Base-by-base conservation (phyloP, 2,329 filamentous ascomycete species). In the Berkeleyomyces basicola region DNA sequence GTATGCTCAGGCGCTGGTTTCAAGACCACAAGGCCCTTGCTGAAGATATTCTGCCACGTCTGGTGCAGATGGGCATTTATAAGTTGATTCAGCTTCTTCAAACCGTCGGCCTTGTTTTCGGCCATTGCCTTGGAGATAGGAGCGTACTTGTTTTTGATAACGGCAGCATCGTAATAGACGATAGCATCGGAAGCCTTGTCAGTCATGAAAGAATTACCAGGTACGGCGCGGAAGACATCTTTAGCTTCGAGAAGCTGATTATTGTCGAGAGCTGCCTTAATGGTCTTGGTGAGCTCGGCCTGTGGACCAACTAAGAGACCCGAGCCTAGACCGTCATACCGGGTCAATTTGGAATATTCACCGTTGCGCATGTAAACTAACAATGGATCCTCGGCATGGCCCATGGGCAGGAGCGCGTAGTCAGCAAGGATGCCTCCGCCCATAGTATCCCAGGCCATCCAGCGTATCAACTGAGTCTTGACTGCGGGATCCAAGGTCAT, bases 371-470 rank as follows among this genome's bases (percentile, higher is more conserved):
- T 76, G 67, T 84, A 88, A 0, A 78, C 73, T 47, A 97, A 75
- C 64, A 92, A 77, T 1, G 81, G 72, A 69, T 96, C 88, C 65
- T 91, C 82, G 67, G 84, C 82, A 16, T 82, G 71, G 0, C 82
- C 88, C 87, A 96, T 96, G 3, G 93, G 93, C 60, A 96, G 79
- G 36, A 90, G 79, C n/a, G 87, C 79, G 73, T 86, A 86, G 70
- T 92, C 85, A 14, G 86, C 80, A 58, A 97, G 78, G 43, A 97
- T 75, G 1, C 93, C 93, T 16, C 85, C 86, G 10, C 86, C 86
- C 88, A 96, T 93, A 65, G 86, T 85, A 61, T 89, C 89, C 91
- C 92, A 99, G 0, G 92, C 92, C 65, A 96, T 75, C 90, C 90
- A 96, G 66, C 87, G 80, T 77, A 88, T 84, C 40, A 96, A 70